A percentile compares a stretch with the other conserved stretches of the same genome.
These are phyloP conservation scores for Calamus simplicifolius DNA, from an alignment of 176 grass and related monocot species.

Conservation along the genomic window DNA sequence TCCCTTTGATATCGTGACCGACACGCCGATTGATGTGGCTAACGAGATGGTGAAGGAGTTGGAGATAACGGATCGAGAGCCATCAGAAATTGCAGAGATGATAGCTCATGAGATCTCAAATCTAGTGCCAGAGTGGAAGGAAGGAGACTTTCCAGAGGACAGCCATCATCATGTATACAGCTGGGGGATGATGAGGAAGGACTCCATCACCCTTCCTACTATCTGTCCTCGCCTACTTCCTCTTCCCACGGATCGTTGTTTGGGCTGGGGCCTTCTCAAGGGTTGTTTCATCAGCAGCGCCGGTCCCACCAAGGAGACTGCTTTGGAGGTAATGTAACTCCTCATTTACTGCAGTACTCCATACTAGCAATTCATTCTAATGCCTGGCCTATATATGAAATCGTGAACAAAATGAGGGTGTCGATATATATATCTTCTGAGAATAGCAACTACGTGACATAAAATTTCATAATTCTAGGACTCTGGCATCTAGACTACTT, in stretches of 20 bases:
- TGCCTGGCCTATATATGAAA: too few species aligned
- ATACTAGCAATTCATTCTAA: too few species aligned
- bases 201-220: constrained; percentile 42
- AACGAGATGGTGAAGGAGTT: constrained; percentile 93
- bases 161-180: constrained; percentile 43
- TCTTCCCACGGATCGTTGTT: constrained; percentile 54
- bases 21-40: constrained; percentile 75
- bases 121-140: constrained; percentile 39
- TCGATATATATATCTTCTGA: too few species aligned
- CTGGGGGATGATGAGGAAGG: constrained; percentile 21
- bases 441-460: too few species aligned
- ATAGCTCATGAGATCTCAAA: constrained; percentile 56
- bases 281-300: not conserved
- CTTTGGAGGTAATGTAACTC: constrained; percentile 22
- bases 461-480: too few species aligned
- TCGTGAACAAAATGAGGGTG: too few species aligned
- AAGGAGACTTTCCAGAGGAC: not conserved
- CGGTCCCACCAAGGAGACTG: constrained; percentile 17
- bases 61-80: constrained; percentile 55
- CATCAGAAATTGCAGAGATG: constrained; percentile 68
- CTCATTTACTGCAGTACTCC: too few species aligned
- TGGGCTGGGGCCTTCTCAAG: constrained; percentile 12
- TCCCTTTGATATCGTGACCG: constrained; percentile 59
- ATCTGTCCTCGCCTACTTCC: constrained; percentile 53
- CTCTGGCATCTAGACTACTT: too few species aligned